These are phyloP conservation scores for Phytophthora constricta DNA, from an alignment of 352 stramenopile species.

Conservation along the genomic window DNA sequence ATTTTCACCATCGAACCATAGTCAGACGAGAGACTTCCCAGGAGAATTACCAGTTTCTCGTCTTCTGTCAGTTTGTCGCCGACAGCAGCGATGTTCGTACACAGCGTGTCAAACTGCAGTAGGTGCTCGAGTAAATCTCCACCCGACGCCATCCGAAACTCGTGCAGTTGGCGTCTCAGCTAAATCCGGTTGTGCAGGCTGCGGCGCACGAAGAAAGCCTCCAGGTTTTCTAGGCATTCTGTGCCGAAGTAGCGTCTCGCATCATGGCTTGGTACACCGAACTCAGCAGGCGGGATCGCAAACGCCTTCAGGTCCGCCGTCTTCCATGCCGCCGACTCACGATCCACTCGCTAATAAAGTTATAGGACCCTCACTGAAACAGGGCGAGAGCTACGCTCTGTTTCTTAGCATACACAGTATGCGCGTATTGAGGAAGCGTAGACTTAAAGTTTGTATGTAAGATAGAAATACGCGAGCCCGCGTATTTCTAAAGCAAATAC, in stretches of 20 bases:
- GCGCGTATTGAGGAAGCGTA: too few species aligned
- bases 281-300: background rate
- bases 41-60: slow-evolving; percentile 13
- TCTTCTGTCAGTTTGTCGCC: slow-evolving; percentile 7
- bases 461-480: too few species aligned
- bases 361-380: too few species aligned
- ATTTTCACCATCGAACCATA: slow-evolving; percentile 19
- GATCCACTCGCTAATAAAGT: too few species aligned
- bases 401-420: too few species aligned
- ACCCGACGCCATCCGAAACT: slow-evolving; percentile 2
- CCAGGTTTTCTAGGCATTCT: slow-evolving; percentile 9
- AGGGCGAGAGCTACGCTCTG: too few species aligned
- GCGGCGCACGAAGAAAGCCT: slow-evolving; percentile 11
- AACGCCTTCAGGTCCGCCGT: slow-evolving; percentile 7
- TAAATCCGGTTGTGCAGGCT: slow-evolving; percentile 9
- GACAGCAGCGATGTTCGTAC: background rate
- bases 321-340: too few species aligned
- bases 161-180: slow-evolving; percentile 14
- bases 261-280: slow-evolving; percentile 16
- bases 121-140: slow-evolving; percentile 8
- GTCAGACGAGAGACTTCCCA: slow-evolving; percentile 10
- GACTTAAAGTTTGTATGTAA: too few species aligned
- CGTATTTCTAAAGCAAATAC: too few species aligned
- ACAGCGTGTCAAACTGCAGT: slow-evolving; percentile 10
- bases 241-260: background rate